Evolutionary conservation across 805 yeast genomes (phyloP).

Genomic region (Candida nanaspora): DNA sequence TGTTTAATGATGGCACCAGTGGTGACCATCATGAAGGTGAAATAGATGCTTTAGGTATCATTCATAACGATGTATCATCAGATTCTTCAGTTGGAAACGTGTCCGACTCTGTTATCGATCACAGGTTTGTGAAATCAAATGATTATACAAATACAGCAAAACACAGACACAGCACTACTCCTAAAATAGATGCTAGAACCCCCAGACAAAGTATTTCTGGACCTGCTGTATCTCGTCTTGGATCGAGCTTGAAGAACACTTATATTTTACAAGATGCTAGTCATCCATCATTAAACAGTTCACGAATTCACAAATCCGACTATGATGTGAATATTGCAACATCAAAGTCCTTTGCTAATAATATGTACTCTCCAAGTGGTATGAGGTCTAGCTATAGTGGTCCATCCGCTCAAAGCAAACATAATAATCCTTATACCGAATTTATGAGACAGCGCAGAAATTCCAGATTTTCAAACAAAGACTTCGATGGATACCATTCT

Average conservation of each 20-base stretch:
- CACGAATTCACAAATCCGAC: no score
- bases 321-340: no score
- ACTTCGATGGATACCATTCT: not conserved
- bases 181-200: no score
- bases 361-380: no score
- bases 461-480: not conserved
- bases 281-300: no score
- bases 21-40: constrained; percentile 10
- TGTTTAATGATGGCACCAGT: no score
- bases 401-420: not conserved
- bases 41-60: constrained; percentile 20
- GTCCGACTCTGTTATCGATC: constrained; percentile 18
- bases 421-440: not conserved
- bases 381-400: no score
- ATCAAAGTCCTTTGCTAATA: no score
- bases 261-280: not conserved
- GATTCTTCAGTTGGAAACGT: constrained; percentile 9
- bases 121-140: constrained; percentile 6
- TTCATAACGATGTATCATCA: constrained; percentile 18
- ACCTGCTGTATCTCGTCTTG: not conserved
- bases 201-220: no score
- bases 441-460: not conserved
- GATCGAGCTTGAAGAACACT: not conserved
- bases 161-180: no score
- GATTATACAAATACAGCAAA: not conserved